phyloP scores from a whole-genome alignment of 257 asterid species.

The Nicotiana knightiana region DNA sequence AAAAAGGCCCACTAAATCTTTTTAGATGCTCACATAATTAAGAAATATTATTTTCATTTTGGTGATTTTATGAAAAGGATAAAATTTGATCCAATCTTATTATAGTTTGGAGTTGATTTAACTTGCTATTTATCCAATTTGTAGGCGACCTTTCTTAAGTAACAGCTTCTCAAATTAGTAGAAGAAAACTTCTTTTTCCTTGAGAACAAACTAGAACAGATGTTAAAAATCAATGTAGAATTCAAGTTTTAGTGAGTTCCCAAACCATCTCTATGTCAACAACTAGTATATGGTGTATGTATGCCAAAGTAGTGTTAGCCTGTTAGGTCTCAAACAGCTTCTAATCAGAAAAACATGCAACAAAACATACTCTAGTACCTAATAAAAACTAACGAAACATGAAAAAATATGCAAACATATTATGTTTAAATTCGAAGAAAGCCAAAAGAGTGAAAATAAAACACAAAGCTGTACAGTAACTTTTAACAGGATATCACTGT shows the following conservation, averaged over 20 bases:
- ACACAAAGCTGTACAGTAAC: constrained; percentile 24
- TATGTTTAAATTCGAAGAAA: not conserved
- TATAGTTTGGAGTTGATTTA: not conserved
- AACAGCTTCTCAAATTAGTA: not conserved
- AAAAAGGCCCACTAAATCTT: too few species aligned
- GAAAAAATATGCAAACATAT: not conserved
- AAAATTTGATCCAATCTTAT: not conserved
- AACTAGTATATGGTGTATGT: not conserved
- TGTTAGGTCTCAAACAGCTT: not conserved
- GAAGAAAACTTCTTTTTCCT: not conserved
- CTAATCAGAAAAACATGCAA: not conserved
- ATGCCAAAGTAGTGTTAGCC: not conserved
- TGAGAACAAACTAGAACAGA: not conserved
- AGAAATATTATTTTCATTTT: not conserved
- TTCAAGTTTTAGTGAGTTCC: not conserved
- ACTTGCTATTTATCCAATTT: not conserved
- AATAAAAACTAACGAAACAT: not conserved
- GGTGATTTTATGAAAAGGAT: not conserved
- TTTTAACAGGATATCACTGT: not conserved
- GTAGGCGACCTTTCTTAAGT: not conserved
- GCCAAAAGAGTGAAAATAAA: not conserved
- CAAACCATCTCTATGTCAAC: not conserved
- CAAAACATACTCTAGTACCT: not conserved
- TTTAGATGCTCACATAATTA: not conserved
- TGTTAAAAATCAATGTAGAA: not conserved